Evolutionary conservation across 2,329 filamentous ascomycete species (phyloP), one percentile per base, ranked within the genome.

Genomic region (Cladorrhinum sp.): DNA sequence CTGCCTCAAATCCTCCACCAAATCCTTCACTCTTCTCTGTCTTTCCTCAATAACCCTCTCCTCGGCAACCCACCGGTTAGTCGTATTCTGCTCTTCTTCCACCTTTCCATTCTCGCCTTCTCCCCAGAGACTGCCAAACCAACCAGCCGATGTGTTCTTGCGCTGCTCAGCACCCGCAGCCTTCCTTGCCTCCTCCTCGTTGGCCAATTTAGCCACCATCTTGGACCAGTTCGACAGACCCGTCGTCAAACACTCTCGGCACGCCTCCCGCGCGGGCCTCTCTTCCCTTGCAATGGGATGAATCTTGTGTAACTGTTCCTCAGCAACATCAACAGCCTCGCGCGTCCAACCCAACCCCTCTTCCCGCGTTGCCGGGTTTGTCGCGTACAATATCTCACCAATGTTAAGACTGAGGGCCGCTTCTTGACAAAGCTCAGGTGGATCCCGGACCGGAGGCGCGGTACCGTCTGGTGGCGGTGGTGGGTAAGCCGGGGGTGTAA

Each of bases 261-360:
- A 96, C 42, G 84, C 86, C 64, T 83, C 81, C 66, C 78, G 80
- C 3, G 81, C 79, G 5, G 72, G 73, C 48, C 68, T 70, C 49
- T 75, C 69, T 46, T 73, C 66, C 58, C 68, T 61, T 64, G 70
- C 66, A 30, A 51, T 51, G 58, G 68, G 59, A 66, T 57, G 57
- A 70, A 83, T 72, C 20, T 68, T 74, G 66, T 80, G 83, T 48
- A 86, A 80, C 68, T 86, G 86, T 63, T 87, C 81, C 74, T 93
- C 92, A 2, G 92, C 89, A 1, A 90, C 77, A 66, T 93, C 89
- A 30, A 96, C 91, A 24, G 89, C 92, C 64, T 96, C 91, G 59
- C 92, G 85, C 0, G 94, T 96, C 94, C 94, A 98, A 5, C 87
- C 86, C 1, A 97, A 80, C 0, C 92, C 94, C 63, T 89, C 87